Conservation (phyloP, 1,284 basidiomycete genomes). For the Ceratobasidium sp. region DNA sequence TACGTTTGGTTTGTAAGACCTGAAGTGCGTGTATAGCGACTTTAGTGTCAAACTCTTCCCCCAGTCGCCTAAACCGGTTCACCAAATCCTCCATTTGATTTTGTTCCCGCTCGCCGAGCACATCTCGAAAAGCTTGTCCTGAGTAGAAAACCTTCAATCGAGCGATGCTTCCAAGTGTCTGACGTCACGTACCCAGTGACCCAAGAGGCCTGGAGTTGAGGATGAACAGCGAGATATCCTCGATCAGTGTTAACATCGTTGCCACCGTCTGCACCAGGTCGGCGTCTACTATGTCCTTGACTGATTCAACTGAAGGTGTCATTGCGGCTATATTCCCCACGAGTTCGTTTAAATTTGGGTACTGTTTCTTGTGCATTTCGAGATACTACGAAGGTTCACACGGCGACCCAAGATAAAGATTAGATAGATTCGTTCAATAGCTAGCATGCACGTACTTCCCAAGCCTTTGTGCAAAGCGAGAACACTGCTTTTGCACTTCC, state of each 20-base stretch:
- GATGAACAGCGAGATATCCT: constrained; percentile 5
- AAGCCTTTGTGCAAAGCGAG: background rate
- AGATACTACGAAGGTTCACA: too few species aligned
- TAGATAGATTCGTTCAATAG: too few species aligned
- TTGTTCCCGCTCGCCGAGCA: background rate
- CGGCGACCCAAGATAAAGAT: too few species aligned
- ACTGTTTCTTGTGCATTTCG: background rate
- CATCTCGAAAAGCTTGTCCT: background rate
- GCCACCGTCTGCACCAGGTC: background rate
- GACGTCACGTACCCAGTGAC: background rate
- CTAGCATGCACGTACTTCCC: background rate
- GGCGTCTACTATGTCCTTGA: background rate
- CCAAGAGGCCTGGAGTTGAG: background rate
- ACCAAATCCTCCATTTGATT: background rate
- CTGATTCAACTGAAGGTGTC: background rate
- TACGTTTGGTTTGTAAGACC: background rate
- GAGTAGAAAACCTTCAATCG: background rate
- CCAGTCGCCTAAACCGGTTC: background rate
- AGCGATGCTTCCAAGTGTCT: background rate
- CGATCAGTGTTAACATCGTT: background rate
- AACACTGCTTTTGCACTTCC: background rate
- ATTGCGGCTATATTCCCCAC: background rate
- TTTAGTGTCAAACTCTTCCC: background rate
- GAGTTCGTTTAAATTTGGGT: background rate
- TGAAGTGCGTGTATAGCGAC: background rate